Evolutionary conservation across 306 rosid genomes (phyloP), one percentile per base, ranked within the genome.

Genomic region (Vigna mungo): DNA sequence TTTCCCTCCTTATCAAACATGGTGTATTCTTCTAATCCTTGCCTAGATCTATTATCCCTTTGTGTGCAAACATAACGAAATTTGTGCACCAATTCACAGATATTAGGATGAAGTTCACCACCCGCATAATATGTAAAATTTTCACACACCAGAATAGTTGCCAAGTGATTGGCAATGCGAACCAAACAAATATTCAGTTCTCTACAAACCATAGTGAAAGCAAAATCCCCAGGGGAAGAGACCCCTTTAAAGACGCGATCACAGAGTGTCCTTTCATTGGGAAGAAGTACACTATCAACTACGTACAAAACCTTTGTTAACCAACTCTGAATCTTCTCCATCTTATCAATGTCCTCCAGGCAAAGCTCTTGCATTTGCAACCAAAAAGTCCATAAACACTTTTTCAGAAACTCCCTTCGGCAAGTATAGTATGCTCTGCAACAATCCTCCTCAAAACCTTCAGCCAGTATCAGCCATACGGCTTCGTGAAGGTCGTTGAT

Each of bases 401-500:
- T 92, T 65, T 86, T 91, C 15, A 91, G 68, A 52, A 86, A 93
- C 78, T 91, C 94, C 41, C 89, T 78, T 68, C 98, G 82, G 78
- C 87, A 84, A 56, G 73, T 84, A 20, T 82, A 82, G 79, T 86
- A 91, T 76, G 85, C 85, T 47, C 39, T 86, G 89, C 2, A 85
- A 84, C 89, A 89, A 87, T 93, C 91, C 67, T 90, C 85, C 43
- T 83, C 87, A 39, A 86, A 89, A 18, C 96, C 92, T 1, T 88
- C 89, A 3, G 79, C 81, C 65, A 84, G 83, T 89, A 86, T 84
- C 1, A 90, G 83, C 87, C 86, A 84, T 53, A 86, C 89, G 6
- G 82, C 81, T 66, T 90, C 87, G 12, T 85, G 92, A 66, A 93
- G 94, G 20, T 87, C 86, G 71, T 82, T 80, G 83, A 89, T 56